Evolutionary conservation across 192 early-diverging fungal species (phyloP), one percentile per base, ranked within the genome.

Genomic region (Linnemannia exigua): DNA sequence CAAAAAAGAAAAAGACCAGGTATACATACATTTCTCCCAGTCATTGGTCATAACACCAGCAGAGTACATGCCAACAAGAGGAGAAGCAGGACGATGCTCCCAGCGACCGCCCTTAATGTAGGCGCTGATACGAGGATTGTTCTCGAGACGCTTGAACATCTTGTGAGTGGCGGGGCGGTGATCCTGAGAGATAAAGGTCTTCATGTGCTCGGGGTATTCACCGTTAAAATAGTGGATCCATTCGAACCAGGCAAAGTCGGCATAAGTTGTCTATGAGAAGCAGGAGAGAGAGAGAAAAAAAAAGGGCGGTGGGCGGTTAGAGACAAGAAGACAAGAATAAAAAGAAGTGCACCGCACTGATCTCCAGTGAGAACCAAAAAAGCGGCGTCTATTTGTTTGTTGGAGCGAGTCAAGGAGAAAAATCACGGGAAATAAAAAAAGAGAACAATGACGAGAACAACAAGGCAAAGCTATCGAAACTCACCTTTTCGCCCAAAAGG

Each of bases 51-150:
- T 67, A 28, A 79, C 70, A 33, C 84, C 84, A 0, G 78, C 48
- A 33, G 84, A 80, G 54, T 79, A 79, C 28, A 85, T 36, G 17
- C 73, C 70, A 16, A 61, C 33, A 22, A 79, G 35, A n/a, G 77
- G 68, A 8, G 47, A 31, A 0, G 77, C 67, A 35, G 84, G 77
- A 16, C 79, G 84, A 46, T 73, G 46, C 38, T 86, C 63, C 84
- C 84, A 86, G 61, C 84, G 84, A 38, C 84, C 84, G 6, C 78
- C 84, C 2, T 79, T 70, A 36, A 80, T 80, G 44, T 86, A 86
- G 48, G 84, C 78, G 0, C 38, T 58, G 33, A 86, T 28, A 16
- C 84, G 77, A 22, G 84, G 79, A 63, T 86, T 79, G 47, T 41
- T 41, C 5, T 76, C 67, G 8, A 86, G 67, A 15, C 84, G 84